phyloP scores from a whole-genome alignment of 805 yeast species.

The Zygoascus bituminiphila region DNA sequence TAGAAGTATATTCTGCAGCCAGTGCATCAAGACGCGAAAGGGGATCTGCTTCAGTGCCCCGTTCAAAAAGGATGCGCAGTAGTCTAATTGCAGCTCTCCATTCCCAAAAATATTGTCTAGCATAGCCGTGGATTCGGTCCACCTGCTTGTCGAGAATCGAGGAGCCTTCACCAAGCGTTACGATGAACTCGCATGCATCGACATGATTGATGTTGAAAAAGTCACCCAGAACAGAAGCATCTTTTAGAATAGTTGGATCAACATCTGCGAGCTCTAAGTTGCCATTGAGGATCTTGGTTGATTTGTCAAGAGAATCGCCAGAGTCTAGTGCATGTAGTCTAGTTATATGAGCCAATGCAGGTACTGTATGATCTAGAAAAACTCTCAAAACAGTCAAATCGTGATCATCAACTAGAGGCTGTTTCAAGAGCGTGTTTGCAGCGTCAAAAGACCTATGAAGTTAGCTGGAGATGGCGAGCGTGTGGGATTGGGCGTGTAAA shows the following conservation, averaged over 20 bases:
- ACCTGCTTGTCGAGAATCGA: conserved; percentile 3
- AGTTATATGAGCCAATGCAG: background rate
- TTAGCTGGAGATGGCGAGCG: background rate
- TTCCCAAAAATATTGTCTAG: conserved; percentile 16
- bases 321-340: background rate
- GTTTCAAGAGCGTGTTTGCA: background rate
- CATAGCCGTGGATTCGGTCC: conserved; percentile 8
- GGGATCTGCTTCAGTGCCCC: background rate
- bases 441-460: background rate
- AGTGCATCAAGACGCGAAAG: background rate
- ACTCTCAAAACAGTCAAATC: background rate
- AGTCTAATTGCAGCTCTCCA: conserved; percentile 14
- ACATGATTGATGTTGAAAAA: background rate
- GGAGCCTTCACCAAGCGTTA: background rate
- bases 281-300: background rate
- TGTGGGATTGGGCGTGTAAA: background rate
- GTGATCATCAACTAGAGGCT: background rate
- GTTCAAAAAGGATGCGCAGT: conserved; percentile 11
- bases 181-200: background rate
- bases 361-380: background rate
- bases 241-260: background rate
- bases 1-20: background rate
- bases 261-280: background rate
- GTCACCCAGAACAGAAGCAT: background rate
- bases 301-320: background rate